Conservation (phyloP, 1,284 basidiomycete genomes). For the Cronartium quercuum region DNA sequence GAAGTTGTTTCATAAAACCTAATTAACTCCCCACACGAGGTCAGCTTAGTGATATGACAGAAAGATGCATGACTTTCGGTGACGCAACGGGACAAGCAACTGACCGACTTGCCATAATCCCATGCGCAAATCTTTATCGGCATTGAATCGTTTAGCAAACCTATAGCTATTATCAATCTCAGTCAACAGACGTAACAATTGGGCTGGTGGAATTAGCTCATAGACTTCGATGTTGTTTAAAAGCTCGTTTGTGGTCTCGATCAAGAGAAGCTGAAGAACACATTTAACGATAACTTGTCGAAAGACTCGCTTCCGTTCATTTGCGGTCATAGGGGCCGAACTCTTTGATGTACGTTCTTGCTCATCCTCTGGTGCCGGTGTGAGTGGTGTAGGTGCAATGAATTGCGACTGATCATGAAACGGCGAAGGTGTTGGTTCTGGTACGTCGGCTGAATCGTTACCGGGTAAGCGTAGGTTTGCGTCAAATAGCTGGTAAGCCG, state of each 20-base stretch:
- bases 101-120: conserved; percentile 97
- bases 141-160: conserved; percentile 95
- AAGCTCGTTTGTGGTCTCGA: conserved; percentile 95
- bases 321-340: conserved; percentile 49
- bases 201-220: conserved; percentile 84
- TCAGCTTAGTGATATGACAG: too few relatives aligned
- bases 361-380: conserved; percentile 51
- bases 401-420: conserved; percentile 54
- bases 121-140: conserved; percentile 92
- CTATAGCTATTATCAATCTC: conserved; percentile 95
- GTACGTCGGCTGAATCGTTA: conserved; percentile 51
- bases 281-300: conserved; percentile 99
- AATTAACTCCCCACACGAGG: not conserved
- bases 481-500: conserved; percentile 94
- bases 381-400: conserved; percentile 71
- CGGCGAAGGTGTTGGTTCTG: conserved; percentile 25
- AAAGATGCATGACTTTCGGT: too few relatives aligned
- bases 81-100: not conserved
- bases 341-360: conserved; percentile 25
- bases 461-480: conserved; percentile 62
- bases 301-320: conserved; percentile 82
- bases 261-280: conserved; percentile 89
- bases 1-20: conserved; percentile 99
- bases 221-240: conserved; percentile 89
- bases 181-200: conserved; percentile 84